These are phyloP conservation scores for Macrophomina tecta DNA, from an alignment of 2,329 filamentous ascomycete species.

Conservation along the genomic window DNA sequence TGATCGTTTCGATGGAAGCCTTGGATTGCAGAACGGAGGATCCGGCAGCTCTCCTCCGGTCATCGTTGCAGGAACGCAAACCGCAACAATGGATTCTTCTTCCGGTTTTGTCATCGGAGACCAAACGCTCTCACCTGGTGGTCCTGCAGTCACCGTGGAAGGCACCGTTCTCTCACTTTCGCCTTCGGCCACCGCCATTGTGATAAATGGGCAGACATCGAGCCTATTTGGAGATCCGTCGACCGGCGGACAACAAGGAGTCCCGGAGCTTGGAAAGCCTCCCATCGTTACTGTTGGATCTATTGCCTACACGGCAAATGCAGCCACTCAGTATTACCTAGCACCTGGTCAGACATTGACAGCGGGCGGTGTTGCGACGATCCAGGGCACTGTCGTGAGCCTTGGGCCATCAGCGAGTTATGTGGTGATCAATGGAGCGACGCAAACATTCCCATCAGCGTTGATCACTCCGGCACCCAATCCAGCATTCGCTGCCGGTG, in stretches of 20 bases:
- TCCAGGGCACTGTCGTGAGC: conserved; percentile 48
- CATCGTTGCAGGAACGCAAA: conserved; percentile 34
- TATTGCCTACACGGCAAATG: conserved; percentile 50
- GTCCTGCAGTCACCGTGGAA: conserved; percentile 42
- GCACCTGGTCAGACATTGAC: conserved; percentile 45
- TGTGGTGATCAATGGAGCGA: conserved; percentile 49
- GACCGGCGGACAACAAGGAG: conserved; percentile 30
- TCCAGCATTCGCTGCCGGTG: conserved; percentile 36
- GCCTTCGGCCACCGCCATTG: conserved; percentile 45
- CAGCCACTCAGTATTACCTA: conserved; percentile 53
- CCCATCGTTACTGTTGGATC: conserved; percentile 50
- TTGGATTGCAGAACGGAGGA: background rate
- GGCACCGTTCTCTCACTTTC: conserved; percentile 42
- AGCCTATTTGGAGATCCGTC: conserved; percentile 30
- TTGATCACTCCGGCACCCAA: conserved; percentile 31
- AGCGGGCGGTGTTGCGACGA: conserved; percentile 46
- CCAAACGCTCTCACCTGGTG: conserved; percentile 45
- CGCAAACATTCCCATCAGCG: conserved; percentile 38
- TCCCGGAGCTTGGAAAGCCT: conserved; percentile 8
- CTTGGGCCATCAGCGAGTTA: conserved; percentile 47
- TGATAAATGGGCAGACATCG: conserved; percentile 41
- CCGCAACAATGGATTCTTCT: conserved; percentile 41
- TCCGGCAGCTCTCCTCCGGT: conserved; percentile 4
- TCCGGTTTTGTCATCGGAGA: conserved; percentile 42
- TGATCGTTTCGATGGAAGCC: background rate